Base-by-base conservation (phyloP, 176 grass and related monocot genomes). In the Zoysia pacifica region DNA sequence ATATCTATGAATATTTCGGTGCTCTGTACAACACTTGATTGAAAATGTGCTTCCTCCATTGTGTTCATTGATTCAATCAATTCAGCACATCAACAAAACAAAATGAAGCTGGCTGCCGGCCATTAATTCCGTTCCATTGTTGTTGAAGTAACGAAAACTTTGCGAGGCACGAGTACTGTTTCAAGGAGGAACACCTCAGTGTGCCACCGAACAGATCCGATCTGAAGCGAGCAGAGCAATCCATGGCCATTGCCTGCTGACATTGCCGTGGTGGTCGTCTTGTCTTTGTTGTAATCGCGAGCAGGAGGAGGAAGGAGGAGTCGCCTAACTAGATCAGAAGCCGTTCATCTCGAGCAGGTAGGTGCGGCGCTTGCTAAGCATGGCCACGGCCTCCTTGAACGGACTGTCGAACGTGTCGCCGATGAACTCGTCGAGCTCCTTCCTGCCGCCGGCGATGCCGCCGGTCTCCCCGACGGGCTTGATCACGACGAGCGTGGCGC, bases 291-390 rank as follows among this genome's bases (percentile, higher is more conserved):
- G 43, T 44, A 54, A 47, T 37, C 43, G 28, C 10, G 36, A 12
- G 19, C 28, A 11, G 20, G 2, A 9, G 7, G 4, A 4, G 5
- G 0, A 41, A 36, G 11, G 68, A 7, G 68, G 16, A 10, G 41
- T 15, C n/a, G 2, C 12, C 4, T 7, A 13, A 13, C 43, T 1
- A 43, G 62, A 18, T 75, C 83, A 93, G 88, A 93, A 93, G 9
- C 88, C 88, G 83, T 93, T 93, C 91, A 93, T 93, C 91, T 93
- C 91, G 53, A 88, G 83, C 13, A 93, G 82, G 82, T 93, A 93
- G 62, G 91, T 86, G 76, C 88, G 85, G 65, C 85, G 85, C 79
- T 93, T 93, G 70, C 73, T 84, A 35, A 93, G 82, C 48, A 67
- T 76, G 13, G 63, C 49, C 2, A 85, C 91, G 20, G 88, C 88